phyloP scores from a whole-genome alignment of 2,329 filamentous ascomycete genomes.

The Trichoderma citrinoviride region DNA sequence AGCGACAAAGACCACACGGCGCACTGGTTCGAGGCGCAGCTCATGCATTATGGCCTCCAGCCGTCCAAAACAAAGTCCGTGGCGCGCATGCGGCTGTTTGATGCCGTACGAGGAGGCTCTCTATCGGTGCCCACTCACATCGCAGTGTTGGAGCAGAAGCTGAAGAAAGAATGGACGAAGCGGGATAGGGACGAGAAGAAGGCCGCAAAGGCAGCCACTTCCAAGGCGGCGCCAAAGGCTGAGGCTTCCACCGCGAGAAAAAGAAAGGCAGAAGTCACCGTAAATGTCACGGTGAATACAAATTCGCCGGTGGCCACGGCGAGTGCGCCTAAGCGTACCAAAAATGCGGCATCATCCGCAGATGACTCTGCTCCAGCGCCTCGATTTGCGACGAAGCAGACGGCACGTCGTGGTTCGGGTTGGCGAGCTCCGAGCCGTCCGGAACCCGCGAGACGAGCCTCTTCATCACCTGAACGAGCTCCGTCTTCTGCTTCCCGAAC shows the following conservation, averaged over 20 bases:
- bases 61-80: slow-evolving; percentile 57
- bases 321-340: neutral
- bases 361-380: neutral
- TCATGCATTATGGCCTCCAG: slow-evolving; percentile 59
- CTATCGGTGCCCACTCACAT: slow-evolving; percentile 51
- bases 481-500: neutral
- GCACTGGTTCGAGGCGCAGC: slow-evolving; percentile 62
- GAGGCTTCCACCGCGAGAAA: neutral
- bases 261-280: neutral
- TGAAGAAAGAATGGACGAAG: slow-evolving; percentile 58
- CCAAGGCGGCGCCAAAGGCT: neutral
- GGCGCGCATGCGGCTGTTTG: slow-evolving; percentile 57
- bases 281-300: neutral
- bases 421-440: slow-evolving; percentile 20
- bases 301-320: neutral
- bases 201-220: slow-evolving; percentile 12
- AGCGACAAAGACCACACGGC: slow-evolving; percentile 49
- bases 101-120: slow-evolving; percentile 49
- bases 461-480: neutral
- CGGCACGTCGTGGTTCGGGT: slow-evolving; percentile 21
- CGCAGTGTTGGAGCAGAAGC: slow-evolving; percentile 47
- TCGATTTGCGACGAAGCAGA: neutral
- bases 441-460: neutral
- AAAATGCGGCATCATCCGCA: neutral
- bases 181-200: slow-evolving; percentile 50